phyloP scores from a whole-genome alignment of 257 asterid species.

The Solanum appendiculatum region DNA sequence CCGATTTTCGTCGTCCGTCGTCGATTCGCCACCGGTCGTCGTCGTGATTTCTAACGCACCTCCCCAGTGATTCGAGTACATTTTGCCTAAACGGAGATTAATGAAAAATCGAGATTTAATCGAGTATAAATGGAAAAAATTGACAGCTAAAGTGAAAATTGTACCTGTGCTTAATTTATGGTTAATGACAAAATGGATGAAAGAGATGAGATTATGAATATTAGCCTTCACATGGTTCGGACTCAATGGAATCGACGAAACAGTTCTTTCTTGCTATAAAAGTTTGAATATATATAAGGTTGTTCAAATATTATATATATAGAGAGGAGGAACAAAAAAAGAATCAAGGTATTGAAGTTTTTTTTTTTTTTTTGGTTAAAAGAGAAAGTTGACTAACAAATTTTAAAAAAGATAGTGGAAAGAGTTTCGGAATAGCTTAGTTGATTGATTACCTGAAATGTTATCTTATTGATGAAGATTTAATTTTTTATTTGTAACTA shows the following conservation, averaged over 20 bases:
- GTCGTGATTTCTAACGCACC: conserved; percentile 55
- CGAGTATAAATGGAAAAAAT: neutral
- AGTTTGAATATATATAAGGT: neutral
- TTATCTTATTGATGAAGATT: too few species aligned
- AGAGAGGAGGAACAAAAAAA: neutral
- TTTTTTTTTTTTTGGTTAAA: neutral
- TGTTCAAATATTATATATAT: neutral
- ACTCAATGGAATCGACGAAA: neutral
- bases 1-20: conserved; percentile 30
- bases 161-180: neutral
- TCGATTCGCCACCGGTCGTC: conserved; percentile 30
- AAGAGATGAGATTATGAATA: neutral
- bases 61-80: conserved; percentile 85
- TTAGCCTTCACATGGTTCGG: neutral
- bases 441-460: neutral
- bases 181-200: neutral
- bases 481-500: too few species aligned
- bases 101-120: neutral
- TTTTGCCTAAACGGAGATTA: neutral
- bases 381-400: neutral
- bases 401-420: neutral
- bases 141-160: neutral
- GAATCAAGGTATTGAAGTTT: neutral
- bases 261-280: neutral
- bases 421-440: neutral